These are phyloP conservation scores for Xerocomus tenax DNA, from an alignment of 1,284 basidiomycete genomes.

Conservation along the genomic window DNA sequence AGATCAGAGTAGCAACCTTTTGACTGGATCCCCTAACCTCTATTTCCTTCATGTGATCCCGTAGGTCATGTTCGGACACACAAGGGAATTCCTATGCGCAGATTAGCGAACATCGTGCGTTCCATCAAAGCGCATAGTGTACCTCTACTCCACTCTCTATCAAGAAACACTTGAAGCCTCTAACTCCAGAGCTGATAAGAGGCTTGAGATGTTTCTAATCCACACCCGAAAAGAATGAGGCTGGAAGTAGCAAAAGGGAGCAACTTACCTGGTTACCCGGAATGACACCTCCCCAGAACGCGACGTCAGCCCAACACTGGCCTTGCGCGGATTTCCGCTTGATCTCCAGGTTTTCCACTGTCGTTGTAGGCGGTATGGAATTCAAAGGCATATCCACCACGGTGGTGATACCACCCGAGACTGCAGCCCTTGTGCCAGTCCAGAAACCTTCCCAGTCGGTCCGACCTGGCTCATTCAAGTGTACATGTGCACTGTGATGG, in stretches of 20 bases:
- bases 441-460: constrained; percentile 92
- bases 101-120: constrained; percentile 2
- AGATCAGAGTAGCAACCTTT: constrained; percentile 1
- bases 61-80: constrained; percentile 65
- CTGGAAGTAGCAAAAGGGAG: neutral
- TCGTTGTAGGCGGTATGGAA: constrained; percentile 89
- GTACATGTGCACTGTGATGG: constrained; percentile 69
- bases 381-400: constrained; percentile 94
- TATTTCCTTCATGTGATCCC: constrained; percentile 62
- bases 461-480: constrained; percentile 87
- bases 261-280: constrained; percentile 70
- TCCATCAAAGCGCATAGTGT: constrained; percentile 25
- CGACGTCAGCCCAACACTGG: constrained; percentile 78
- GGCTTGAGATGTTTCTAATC: constrained; percentile 52
- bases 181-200: constrained; percentile 70
- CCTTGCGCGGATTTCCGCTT: constrained; percentile 66
- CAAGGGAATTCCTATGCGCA: constrained; percentile 75
- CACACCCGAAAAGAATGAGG: constrained; percentile 1
- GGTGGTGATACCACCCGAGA: constrained; percentile 84
- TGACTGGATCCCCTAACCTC: constrained; percentile 41
- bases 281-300: constrained; percentile 91
- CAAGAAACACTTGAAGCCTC: constrained; percentile 93
- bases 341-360: constrained; percentile 58
- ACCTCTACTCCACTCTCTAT: constrained; percentile 91
- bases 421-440: constrained; percentile 82